phyloP scores from a whole-genome alignment of 345 rosid species.

The Acer saccharum region DNA sequence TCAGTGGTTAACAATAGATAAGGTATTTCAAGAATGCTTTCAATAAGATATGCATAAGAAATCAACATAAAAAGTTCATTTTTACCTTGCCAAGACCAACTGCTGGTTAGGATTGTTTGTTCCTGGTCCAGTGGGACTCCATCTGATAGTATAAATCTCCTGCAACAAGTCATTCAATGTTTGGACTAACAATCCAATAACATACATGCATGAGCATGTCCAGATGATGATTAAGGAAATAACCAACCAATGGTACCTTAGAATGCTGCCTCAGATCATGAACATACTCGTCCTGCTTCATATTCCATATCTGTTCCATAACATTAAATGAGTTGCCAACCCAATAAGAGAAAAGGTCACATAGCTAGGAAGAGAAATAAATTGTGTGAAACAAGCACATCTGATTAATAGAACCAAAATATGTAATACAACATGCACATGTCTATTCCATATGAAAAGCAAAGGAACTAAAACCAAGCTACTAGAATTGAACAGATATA shows the following conservation, averaged over 20 bases:
- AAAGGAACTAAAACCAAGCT: neutral
- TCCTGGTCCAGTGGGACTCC: conserved; percentile 95
- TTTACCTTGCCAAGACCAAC: conserved; percentile 83
- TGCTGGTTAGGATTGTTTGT: conserved; percentile 95
- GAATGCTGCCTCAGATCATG: conserved; percentile 87
- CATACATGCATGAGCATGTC: neutral
- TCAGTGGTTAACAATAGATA: neutral
- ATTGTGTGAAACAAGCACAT: neutral
- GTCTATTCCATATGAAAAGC: neutral
- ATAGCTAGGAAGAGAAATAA: neutral
- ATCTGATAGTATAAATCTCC: conserved; percentile 92
- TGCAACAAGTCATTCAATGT: conserved; percentile 27
- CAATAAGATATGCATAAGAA: neutral
- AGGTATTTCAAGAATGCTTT: neutral
- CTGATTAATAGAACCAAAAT: neutral
- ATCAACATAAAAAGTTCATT: neutral
- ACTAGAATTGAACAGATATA: neutral
- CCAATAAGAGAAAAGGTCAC: neutral
- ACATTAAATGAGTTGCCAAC: conserved; percentile 13
- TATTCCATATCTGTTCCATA: conserved; percentile 73
- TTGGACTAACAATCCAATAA: neutral
- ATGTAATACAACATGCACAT: neutral
- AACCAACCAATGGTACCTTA: conserved; percentile 41
- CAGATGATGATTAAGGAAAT: neutral
- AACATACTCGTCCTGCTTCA: conserved; percentile 72